A percentile compares a stretch with the other conserved stretches of the same genome.
Evolutionary conservation across 768 basidiomycete genomes (phyloP).

Genomic region (Serpula lacrymans): DNA sequence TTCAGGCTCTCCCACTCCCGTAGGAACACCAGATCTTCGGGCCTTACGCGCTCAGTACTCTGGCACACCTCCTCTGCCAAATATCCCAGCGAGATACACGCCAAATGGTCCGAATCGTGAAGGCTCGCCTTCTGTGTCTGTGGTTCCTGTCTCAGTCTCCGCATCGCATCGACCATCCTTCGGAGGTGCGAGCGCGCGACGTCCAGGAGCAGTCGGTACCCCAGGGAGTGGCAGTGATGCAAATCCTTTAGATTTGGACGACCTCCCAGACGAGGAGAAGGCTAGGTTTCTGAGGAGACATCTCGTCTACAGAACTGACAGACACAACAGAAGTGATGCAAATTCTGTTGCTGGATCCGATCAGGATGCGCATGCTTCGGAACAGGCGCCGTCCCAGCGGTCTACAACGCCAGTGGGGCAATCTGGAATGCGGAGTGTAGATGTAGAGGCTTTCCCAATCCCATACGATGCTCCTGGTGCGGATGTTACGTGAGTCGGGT

Average conservation of each 20-base stretch:
- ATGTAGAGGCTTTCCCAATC: constrained; percentile 77
- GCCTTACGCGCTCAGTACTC: constrained; percentile 65
- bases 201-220: constrained; percentile 24
- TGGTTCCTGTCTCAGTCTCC: constrained; percentile 10
- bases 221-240: constrained; percentile 28
- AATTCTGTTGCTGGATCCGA: constrained; percentile 21
- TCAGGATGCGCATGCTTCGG: constrained; percentile 13
- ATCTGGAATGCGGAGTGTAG: constrained; percentile 35
- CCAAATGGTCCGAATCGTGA: constrained; percentile 28
- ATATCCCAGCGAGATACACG: constrained; percentile 56
- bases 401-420: constrained; percentile 23
- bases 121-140: constrained; percentile 7
- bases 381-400: constrained; percentile 16
- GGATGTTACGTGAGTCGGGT: constrained; percentile 79
- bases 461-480: constrained; percentile 85
- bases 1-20: constrained; percentile 29
- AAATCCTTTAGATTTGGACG: constrained; percentile 44
- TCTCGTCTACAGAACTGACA: constrained; percentile 71
- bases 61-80: constrained; percentile 47
- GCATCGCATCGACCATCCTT: constrained; percentile 22
- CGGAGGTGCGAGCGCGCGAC: constrained; percentile 38
- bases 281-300: constrained; percentile 76
- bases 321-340: constrained; percentile 22
- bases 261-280: constrained; percentile 79
- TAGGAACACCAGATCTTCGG: constrained; percentile 64